Evolutionary conservation across 2,329 filamentous ascomycete species (phyloP).

Genomic region (Apiospora arundinis): DNA sequence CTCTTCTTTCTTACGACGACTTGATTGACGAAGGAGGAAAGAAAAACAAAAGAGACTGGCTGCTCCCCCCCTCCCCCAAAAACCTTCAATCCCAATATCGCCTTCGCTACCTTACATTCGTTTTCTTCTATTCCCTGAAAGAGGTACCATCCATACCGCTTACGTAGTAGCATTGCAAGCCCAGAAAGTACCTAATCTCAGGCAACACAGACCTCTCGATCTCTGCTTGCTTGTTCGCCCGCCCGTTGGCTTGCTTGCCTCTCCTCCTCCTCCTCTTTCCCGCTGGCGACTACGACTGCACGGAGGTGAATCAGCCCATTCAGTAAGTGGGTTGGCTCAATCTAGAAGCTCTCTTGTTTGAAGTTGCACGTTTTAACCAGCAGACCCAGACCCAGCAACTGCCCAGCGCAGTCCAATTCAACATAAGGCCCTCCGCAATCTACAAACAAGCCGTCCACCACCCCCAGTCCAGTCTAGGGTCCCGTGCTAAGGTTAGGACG

Average conservation of each 20-base stretch:
- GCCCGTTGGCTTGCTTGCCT: too few relatives aligned
- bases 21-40: background rate
- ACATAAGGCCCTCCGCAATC: conserved; percentile 13
- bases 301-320: conserved; percentile 7
- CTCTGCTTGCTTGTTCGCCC: background rate
- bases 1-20: background rate
- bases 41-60: conserved; percentile 5
- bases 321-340: background rate
- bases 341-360: background rate
- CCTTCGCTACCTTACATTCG: background rate
- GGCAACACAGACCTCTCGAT: conserved; percentile 5
- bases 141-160: background rate
- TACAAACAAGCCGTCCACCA: conserved; percentile 15
- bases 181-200: background rate
- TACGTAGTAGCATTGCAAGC: background rate
- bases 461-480: conserved; percentile 12
- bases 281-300: conserved; percentile 9
- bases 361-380: background rate
- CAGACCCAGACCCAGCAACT: background rate
- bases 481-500: conserved; percentile 9
- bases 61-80: background rate
- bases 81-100: background rate
- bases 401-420: background rate
- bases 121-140: background rate
- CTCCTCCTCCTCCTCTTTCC: background rate